Evolutionary conservation across 179 eudicot genomes (phyloP).

Genomic region (Silene noctiflora): DNA sequence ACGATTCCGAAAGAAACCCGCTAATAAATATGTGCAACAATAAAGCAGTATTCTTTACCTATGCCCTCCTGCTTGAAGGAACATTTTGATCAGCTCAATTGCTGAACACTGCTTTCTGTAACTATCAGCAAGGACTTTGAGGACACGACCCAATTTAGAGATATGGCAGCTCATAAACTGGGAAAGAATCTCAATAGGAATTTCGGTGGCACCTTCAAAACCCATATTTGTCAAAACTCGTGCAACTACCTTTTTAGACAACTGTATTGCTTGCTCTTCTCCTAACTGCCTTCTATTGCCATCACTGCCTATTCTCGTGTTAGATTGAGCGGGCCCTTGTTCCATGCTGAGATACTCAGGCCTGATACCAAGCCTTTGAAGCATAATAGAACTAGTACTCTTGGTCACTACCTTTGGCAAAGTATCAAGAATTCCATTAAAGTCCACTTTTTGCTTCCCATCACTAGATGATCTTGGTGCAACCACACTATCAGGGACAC

Average conservation of each 20-base stretch:
- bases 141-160: constrained; percentile 63
- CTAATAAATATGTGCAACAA: background rate
- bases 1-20: background rate
- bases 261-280: constrained; percentile 65
- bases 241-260: constrained; percentile 70
- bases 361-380: constrained; percentile 90
- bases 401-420: constrained; percentile 66
- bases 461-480: constrained; percentile 37
- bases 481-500: constrained; percentile 81
- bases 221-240: constrained; percentile 55
- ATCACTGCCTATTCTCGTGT: constrained; percentile 45
- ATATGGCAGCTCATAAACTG: constrained; percentile 79
- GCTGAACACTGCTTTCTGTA: constrained; percentile 87
- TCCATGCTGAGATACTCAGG: constrained; percentile 82
- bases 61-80: constrained; percentile 71
- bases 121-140: constrained; percentile 82
- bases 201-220: constrained; percentile 70
- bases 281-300: constrained; percentile 52
- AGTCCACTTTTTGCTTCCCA: constrained; percentile 46
- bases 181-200: constrained; percentile 63
- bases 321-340: constrained; percentile 50
- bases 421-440: constrained; percentile 77
- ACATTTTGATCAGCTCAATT: constrained; percentile 76
- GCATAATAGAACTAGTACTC: constrained; percentile 66
- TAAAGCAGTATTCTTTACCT: constrained; percentile 42